These are phyloP conservation scores for Xylariaceae sp. DNA, from an alignment of 2,329 filamentous ascomycete genomes.

Conservation along the genomic window DNA sequence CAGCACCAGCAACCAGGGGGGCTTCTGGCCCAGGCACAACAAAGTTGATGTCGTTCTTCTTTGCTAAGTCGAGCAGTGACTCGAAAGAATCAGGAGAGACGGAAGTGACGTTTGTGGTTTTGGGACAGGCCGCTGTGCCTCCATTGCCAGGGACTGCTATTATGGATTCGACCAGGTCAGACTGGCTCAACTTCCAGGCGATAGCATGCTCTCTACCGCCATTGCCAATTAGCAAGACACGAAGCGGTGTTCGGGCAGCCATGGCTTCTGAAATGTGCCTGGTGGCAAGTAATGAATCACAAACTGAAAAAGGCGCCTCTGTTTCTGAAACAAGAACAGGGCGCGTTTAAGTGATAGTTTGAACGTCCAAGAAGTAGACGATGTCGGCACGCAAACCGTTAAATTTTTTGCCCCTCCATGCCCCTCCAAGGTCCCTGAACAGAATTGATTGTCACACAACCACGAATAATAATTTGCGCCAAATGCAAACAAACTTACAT, in stretches of 20 bases:
- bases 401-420: too few species aligned
- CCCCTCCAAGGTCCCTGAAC: too few species aligned
- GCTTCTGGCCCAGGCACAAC: constrained; percentile 90
- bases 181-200: constrained; percentile 90
- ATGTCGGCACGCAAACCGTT: too few species aligned
- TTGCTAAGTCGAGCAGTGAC: constrained; percentile 71
- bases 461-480: too few species aligned
- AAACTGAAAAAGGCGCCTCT: too few species aligned
- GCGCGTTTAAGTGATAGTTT: too few species aligned
- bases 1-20: constrained; percentile 88
- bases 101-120: constrained; percentile 67
- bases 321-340: too few species aligned
- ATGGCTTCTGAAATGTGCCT: constrained; percentile 16
- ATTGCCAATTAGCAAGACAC: constrained; percentile 85
- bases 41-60: constrained; percentile 71
- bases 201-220: constrained; percentile 93
- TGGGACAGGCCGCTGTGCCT: constrained; percentile 70
- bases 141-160: constrained; percentile 76
- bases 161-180: constrained; percentile 73
- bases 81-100: constrained; percentile 76
- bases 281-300: too few species aligned
- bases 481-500: too few species aligned
- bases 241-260: constrained; percentile 42
- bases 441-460: too few species aligned
- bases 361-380: too few species aligned